These are phyloP conservation scores for Globisporangium alternatum DNA, from an alignment of 352 stramenopile species.

Conservation along the genomic window DNA sequence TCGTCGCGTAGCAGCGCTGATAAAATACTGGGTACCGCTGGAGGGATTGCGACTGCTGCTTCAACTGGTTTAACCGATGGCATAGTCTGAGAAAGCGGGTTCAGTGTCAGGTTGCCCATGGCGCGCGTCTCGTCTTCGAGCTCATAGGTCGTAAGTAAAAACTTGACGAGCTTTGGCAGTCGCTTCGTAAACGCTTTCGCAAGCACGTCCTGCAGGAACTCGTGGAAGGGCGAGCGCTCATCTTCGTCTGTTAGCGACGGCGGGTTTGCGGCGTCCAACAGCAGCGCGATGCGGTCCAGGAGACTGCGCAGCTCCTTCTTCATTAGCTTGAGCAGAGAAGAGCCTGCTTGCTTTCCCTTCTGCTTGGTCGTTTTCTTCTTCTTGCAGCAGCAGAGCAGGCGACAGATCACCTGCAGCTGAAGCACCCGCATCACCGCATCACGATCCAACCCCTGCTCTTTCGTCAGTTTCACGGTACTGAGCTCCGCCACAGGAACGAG, in stretches of 20 bases:
- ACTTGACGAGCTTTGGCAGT: slow-evolving; percentile 46
- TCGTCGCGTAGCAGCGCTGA: slow-evolving; percentile 57
- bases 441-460: slow-evolving; percentile 23
- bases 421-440: slow-evolving; percentile 47
- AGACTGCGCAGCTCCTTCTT: slow-evolving; percentile 69
- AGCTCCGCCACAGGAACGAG: slow-evolving; percentile 28
- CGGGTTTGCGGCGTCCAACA: slow-evolving; percentile 69
- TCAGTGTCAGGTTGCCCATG: slow-evolving; percentile 12
- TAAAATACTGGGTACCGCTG: slow-evolving; percentile 45
- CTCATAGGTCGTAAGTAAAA: slow-evolving; percentile 55
- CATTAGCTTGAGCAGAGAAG: slow-evolving; percentile 8
- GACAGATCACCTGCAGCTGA: slow-evolving; percentile 64
- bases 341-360: neutral
- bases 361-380: slow-evolving; percentile 24
- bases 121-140: slow-evolving; percentile 40
- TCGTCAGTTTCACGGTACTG: slow-evolving; percentile 22
- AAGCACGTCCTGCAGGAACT: slow-evolving; percentile 58
- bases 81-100: slow-evolving; percentile 14
- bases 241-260: slow-evolving; percentile 60
- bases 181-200: slow-evolving; percentile 34
- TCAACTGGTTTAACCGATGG: neutral
- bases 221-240: slow-evolving; percentile 69
- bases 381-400: slow-evolving; percentile 42
- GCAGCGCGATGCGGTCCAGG: slow-evolving; percentile 68
- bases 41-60: neutral